Percentiles rank a stretch among this genome's conserved stretches.
Evolutionary conservation across 805 yeast genomes (phyloP).

Genomic region (Saturnispora sanitii): DNA sequence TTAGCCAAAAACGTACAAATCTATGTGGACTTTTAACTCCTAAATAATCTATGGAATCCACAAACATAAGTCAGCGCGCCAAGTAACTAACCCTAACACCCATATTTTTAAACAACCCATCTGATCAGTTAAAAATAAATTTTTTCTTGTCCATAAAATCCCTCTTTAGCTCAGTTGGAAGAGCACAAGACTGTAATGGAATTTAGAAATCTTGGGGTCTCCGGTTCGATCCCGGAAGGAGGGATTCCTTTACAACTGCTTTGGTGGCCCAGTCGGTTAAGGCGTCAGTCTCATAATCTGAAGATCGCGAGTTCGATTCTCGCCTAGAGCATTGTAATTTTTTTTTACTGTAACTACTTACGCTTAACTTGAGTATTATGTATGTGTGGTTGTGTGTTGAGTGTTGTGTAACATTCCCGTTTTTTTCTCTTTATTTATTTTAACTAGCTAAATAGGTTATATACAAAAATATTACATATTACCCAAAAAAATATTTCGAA

Average conservation of each 20-base stretch:
- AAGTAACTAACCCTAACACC: too few species aligned
- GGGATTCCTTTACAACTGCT: constrained; percentile 16
- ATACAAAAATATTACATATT: not conserved
- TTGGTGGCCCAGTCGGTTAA: constrained; percentile 33
- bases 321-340: constrained; percentile 29
- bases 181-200: constrained; percentile 17
- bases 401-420: not conserved
- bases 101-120: too few species aligned
- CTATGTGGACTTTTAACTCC: too few species aligned
- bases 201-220: constrained; percentile 15
- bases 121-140: not conserved
- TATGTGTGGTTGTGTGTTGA: not conserved
- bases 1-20: too few species aligned
- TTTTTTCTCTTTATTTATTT: not conserved
- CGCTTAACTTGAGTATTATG: not conserved
- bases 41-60: too few species aligned
- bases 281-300: constrained; percentile 34
- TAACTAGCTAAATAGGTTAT: not conserved
- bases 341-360: not conserved
- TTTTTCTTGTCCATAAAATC: constrained; percentile 3
- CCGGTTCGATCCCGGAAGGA: constrained; percentile 17
- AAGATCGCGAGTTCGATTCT: constrained; percentile 34
- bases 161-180: constrained; percentile 19
- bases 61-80: too few species aligned
- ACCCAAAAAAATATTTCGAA: not conserved